phyloP scores from a whole-genome alignment of 257 asterid genomes.

The Salvia miltiorrhiza region DNA sequence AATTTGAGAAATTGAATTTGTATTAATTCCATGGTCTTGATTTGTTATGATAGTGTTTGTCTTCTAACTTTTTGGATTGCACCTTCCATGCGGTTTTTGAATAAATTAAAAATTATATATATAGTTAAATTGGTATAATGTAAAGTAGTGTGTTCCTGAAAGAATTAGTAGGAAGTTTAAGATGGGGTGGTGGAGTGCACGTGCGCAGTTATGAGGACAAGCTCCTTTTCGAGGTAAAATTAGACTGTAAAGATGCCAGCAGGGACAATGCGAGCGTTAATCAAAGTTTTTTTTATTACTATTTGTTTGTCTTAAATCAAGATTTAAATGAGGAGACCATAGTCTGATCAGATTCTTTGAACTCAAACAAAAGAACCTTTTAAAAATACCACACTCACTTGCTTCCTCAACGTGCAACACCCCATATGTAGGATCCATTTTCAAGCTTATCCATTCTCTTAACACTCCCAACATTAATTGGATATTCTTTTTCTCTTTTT shows the following conservation, averaged over 20 bases:
- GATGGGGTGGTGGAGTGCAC: constrained; percentile 18
- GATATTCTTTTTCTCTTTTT: no score
- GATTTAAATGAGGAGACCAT: constrained; percentile 13
- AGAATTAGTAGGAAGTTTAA: no score
- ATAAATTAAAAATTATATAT: no score
- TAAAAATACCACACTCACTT: constrained; percentile 10
- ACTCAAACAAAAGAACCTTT: constrained; percentile 13
- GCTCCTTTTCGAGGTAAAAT: constrained; percentile 44
- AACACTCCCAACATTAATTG: no score
- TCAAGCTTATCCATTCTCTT: constrained; percentile 22
- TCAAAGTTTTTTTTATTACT: constrained; percentile 13
- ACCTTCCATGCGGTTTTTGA: no score
- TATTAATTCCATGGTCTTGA: no score
- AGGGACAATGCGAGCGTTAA: constrained; percentile 31
- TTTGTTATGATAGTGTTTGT: no score
- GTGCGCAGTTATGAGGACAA: constrained; percentile 37
- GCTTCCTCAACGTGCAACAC: constrained; percentile 28
- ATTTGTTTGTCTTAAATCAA: constrained; percentile 8
- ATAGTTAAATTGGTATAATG: no score
- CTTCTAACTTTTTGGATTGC: no score
- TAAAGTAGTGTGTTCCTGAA: no score
- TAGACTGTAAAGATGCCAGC: constrained; percentile 13
- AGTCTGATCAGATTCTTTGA: constrained; percentile 39
- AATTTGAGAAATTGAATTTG: no score
- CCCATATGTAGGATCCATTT: constrained; percentile 5